These are phyloP conservation scores for Tirmania nivea DNA, from an alignment of 495 filamentous ascomycete genomes.

Conservation along the genomic window DNA sequence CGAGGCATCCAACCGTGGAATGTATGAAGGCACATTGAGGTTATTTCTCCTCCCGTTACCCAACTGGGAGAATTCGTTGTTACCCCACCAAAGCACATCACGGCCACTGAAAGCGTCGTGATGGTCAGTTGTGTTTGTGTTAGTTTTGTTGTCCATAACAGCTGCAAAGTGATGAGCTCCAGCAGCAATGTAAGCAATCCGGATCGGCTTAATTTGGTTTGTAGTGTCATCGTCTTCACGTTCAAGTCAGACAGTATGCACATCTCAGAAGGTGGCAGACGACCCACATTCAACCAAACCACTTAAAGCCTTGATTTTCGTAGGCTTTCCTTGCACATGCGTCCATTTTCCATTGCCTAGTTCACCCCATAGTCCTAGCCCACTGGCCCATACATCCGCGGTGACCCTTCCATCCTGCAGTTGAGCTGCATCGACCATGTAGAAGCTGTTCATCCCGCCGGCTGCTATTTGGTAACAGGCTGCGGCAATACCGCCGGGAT, in stretches of 20 bases:
- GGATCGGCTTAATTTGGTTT: constrained; percentile 50
- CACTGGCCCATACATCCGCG: constrained; percentile 68
- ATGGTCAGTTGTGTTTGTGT: constrained; percentile 31
- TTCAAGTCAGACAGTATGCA: neutral
- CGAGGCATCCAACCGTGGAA: constrained; percentile 35
- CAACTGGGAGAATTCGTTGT: constrained; percentile 81
- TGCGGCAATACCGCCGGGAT: constrained; percentile 38
- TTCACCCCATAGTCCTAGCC: constrained; percentile 59
- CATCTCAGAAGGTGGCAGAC: neutral
- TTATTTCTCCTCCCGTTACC: constrained; percentile 83
- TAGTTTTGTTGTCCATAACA: constrained; percentile 44
- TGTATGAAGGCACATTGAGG: constrained; percentile 45
- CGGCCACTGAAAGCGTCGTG: constrained; percentile 55
- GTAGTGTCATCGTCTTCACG: constrained; percentile 39
- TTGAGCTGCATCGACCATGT: constrained; percentile 49
- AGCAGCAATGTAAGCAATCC: constrained; percentile 43
- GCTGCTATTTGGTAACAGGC: constrained; percentile 54
- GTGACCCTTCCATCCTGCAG: constrained; percentile 30
- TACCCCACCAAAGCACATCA: constrained; percentile 81
- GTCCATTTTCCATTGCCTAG: constrained; percentile 81
- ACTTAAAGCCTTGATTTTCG: constrained; percentile 66
- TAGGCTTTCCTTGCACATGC: constrained; percentile 55
- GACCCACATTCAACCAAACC: constrained; percentile 46
- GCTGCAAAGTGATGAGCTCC: constrained; percentile 63
- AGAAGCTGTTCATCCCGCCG: constrained; percentile 67